Evolutionary conservation across 805 yeast species (phyloP).

Genomic region (Candida palmyrensis): DNA sequence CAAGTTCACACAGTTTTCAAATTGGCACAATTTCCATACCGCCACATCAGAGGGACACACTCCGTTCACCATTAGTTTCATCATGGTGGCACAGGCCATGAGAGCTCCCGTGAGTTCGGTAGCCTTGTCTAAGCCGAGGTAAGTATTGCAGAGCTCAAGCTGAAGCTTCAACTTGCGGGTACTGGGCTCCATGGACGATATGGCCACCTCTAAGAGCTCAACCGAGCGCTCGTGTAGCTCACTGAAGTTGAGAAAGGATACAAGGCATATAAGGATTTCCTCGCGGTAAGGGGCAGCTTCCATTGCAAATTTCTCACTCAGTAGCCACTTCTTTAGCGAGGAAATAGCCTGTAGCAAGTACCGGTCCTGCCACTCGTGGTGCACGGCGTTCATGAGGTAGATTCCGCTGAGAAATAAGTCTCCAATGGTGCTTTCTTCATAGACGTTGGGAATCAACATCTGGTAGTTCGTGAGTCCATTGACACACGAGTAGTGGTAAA

Average conservation of each 20-base stretch:
- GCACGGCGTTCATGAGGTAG: constrained; percentile 6
- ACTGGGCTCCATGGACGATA: no score
- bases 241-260: background rate
- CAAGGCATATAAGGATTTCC: background rate
- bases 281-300: background rate
- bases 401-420: no score
- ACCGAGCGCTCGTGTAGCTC: background rate
- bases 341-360: background rate
- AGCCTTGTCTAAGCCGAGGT: background rate
- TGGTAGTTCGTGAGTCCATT: no score
- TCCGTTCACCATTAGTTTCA: no score
- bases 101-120: background rate
- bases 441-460: no score
- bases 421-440: no score
- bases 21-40: background rate
- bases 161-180: background rate
- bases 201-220: no score
- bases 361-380: background rate
- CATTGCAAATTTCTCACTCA: background rate
- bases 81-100: background rate
- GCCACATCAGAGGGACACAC: background rate
- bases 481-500: constrained; percentile 17
- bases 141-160: background rate
- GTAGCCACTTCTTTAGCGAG: background rate
- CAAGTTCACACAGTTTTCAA: background rate